Conservation (phyloP, 495 filamentous ascomycete genomes). For the Entonaema liquescens region DNA sequence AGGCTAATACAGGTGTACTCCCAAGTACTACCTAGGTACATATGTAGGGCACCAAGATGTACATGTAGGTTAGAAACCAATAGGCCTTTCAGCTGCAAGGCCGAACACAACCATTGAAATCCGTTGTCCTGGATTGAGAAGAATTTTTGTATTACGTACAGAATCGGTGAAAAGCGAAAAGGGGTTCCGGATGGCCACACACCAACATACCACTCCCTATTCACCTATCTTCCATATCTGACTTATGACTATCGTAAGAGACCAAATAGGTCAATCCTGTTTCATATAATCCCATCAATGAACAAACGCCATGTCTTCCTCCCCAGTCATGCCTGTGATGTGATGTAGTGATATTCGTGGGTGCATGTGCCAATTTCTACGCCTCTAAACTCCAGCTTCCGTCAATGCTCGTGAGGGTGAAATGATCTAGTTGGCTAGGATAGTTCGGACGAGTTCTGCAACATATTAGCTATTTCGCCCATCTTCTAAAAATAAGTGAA, state of each 20-base stretch:
- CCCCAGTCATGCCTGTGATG: slow-evolving; percentile 38
- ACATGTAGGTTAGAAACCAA: not conserved
- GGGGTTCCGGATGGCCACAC: not conserved
- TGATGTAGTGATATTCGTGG: slow-evolving; percentile 16
- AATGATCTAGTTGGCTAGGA: slow-evolving; percentile 79
- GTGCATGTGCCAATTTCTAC: slow-evolving; percentile 29
- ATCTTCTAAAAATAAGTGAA: not conserved
- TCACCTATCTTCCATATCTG: slow-evolving; percentile 19
- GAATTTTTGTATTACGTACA: not conserved
- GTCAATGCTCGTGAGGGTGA: slow-evolving; percentile 15
- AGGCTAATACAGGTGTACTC: no score
- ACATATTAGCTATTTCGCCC: slow-evolving; percentile 15
- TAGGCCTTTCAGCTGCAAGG: not conserved
- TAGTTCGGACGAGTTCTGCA: slow-evolving; percentile 88
- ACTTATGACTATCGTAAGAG: slow-evolving; percentile 32
- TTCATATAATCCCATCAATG: slow-evolving; percentile 38
- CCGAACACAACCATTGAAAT: not conserved
- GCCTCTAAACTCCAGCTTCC: slow-evolving; percentile 37
- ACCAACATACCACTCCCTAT: not conserved
- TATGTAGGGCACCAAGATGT: not conserved
- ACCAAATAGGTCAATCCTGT: slow-evolving; percentile 31
- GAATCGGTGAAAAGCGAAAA: not conserved
- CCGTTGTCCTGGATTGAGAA: not conserved
- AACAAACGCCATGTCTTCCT: slow-evolving; percentile 46
- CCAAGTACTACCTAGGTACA: no score